These are phyloP conservation scores for Pueraria montana DNA, from an alignment of 306 rosid genomes.

Conservation along the genomic window DNA sequence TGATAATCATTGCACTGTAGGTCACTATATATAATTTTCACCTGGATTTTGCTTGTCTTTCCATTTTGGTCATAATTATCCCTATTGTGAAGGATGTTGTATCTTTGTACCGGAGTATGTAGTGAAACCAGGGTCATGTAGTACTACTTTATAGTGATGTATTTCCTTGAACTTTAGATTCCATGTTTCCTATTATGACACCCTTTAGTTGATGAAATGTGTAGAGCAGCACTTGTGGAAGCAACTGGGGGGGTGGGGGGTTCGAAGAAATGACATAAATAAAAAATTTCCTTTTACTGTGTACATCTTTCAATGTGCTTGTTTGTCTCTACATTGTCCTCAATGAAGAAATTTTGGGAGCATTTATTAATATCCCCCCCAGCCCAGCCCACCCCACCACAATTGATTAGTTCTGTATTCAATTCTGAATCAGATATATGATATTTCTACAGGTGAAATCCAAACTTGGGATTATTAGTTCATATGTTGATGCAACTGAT, in stretches of 20 bases:
- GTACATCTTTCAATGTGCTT: not conserved
- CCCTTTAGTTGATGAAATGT: not conserved
- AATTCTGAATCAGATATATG: slow-evolving; percentile 45
- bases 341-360: not conserved
- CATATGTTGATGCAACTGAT: slow-evolving; percentile 79
- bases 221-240: not conserved
- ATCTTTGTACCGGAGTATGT: not conserved
- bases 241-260: not conserved
- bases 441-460: slow-evolving; percentile 80
- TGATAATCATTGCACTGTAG: not conserved
- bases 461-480: slow-evolving; percentile 78
- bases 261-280: not conserved
- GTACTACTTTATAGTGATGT: not conserved
- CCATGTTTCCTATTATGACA: not conserved
- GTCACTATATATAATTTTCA: not conserved
- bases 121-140: not conserved
- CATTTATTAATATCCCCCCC: not conserved
- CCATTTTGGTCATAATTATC: not conserved
- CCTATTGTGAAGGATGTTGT: not conserved
- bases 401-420: slow-evolving; percentile 3
- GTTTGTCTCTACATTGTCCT: not conserved
- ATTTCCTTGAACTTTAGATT: not conserved
- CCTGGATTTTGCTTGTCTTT: not conserved
- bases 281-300: not conserved
- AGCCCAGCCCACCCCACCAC: not conserved